Base-by-base conservation (phyloP, 768 basidiomycete species). In the Mycena belliarum region DNA sequence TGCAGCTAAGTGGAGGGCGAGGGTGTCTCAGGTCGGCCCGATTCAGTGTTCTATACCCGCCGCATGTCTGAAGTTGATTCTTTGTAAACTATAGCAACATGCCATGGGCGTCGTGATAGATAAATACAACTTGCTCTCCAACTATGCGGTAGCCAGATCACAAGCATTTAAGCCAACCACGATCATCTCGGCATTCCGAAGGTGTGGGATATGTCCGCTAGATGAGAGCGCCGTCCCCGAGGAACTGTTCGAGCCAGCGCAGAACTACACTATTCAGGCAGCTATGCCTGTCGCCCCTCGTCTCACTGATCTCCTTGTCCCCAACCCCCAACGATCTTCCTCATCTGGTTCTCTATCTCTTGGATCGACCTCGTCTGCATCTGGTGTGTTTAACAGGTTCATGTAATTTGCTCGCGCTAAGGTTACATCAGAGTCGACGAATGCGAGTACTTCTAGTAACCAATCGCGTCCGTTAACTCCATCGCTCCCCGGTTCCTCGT, bases 141-240 rank as follows among this genome's bases (percentile, higher is more conserved):
- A 52, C 26, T 67, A 67, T 43, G 28, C 50, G 7, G 24, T 18
- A 21, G 60, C 64, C 20, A 32, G 65, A 11, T 21, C 4, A 4
- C 10, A 21, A 18, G 56, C 65, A 1, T 41, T 66, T 8, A 66
- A 61, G 20, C 23, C 47, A 15, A 15, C 49, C 12, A 66, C 62
- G 0, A 66, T 68, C 28, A 20, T 35, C 6, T 26, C 65, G 10
- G 52, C 67, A 4, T 68, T 65, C 28, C 21, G 43, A 20, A 56
- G 53, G 47, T 68, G 55, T 0, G 67, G 67, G 6, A 65, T 68
- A 23, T 45, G 33, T 23, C 66, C 67, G 16, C 46, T 68, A 3
- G 47, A 67, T 41, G 44, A 28, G 11, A 40, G 24, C 18, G 51
- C 56, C 11, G 47, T 69, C n/a, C 48, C 58, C n/a, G 4, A 21